A percentile compares a stretch with the other conserved stretches of the same genome.
phyloP scores from a whole-genome alignment of 2,329 filamentous ascomycete species.

The Fusarium fujikuroi region DNA sequence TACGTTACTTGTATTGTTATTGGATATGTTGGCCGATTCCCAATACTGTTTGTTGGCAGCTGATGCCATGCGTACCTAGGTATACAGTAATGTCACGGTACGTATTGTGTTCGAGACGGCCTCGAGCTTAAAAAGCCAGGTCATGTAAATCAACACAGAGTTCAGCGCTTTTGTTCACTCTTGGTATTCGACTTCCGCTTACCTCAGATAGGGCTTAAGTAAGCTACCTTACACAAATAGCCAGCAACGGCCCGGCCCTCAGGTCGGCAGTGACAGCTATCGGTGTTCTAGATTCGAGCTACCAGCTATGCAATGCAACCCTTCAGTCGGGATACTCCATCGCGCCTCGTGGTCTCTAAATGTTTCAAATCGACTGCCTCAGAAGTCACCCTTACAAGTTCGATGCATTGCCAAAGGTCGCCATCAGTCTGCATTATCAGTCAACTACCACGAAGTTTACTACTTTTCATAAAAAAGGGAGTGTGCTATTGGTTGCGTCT shows the following conservation, averaged over 20 bases:
- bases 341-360: conserved; percentile 24
- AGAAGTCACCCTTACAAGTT: not conserved
- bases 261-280: conserved; percentile 26
- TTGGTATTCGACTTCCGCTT: conserved; percentile 13
- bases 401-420: conserved; percentile 2
- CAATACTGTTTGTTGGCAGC: not conserved
- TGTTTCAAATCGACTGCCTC: conserved; percentile 13
- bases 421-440: not conserved
- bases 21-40: not conserved
- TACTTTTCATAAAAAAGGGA: not conserved
- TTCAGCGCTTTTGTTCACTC: not conserved
- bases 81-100: not conserved
- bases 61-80: not conserved
- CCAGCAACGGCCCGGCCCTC: conserved; percentile 37
- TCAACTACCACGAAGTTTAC: not conserved
- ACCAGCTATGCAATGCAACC: conserved; percentile 31
- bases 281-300: conserved; percentile 32
- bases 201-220: conserved; percentile 26
- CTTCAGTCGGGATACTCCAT: conserved; percentile 33
- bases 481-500: not conserved
- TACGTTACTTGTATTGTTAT: not conserved
- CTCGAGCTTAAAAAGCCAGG: conserved; percentile 2
- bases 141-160: not conserved
- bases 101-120: conserved; percentile 11
- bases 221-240: conserved; percentile 14